Conservation (phyloP, 352 stramenopile genomes). For the Globisporangium spiculum region DNA sequence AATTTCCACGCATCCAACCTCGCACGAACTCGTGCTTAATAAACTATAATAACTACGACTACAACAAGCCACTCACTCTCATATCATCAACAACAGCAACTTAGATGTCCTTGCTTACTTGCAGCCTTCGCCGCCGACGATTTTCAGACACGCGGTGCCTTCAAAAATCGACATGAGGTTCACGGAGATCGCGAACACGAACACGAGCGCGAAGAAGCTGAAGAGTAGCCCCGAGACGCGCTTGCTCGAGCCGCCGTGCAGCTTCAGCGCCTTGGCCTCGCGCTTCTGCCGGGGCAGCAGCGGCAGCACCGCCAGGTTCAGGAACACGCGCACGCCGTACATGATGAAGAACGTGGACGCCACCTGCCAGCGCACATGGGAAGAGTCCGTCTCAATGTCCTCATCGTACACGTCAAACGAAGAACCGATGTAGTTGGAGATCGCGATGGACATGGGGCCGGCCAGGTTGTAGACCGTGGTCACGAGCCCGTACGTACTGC, state of each 20-base stretch:
- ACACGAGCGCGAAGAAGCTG: conserved; percentile 34
- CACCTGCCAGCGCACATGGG: conserved; percentile 54
- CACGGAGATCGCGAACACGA: conserved; percentile 42
- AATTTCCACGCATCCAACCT: not conserved
- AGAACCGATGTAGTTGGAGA: conserved; percentile 58
- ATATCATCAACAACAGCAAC: not conserved
- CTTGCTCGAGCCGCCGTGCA: conserved; percentile 40
- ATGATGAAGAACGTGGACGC: conserved; percentile 53
- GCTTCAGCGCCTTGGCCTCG: conserved; percentile 49
- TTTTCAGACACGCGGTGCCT: conserved; percentile 46
- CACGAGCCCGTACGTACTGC: conserved; percentile 70
- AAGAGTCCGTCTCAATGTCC: conserved; percentile 50
- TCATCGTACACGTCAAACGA: conserved; percentile 58
- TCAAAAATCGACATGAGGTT: conserved; percentile 67
- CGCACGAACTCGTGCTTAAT: not conserved
- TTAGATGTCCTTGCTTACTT: not conserved
- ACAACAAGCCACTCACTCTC: not conserved
- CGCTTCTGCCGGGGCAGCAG: conserved; percentile 56
- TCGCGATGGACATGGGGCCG: conserved; percentile 47
- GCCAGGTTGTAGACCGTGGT: conserved; percentile 79
- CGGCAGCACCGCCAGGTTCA: conserved; percentile 40
- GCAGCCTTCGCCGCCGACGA: conserved; percentile 64
- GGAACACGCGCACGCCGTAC: conserved; percentile 42
- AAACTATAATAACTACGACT: conserved; percentile 1
- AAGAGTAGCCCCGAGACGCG: conserved; percentile 34